Conservation (phyloP, 1,284 basidiomycete species). For the Fomitopsis betulina region DNA sequence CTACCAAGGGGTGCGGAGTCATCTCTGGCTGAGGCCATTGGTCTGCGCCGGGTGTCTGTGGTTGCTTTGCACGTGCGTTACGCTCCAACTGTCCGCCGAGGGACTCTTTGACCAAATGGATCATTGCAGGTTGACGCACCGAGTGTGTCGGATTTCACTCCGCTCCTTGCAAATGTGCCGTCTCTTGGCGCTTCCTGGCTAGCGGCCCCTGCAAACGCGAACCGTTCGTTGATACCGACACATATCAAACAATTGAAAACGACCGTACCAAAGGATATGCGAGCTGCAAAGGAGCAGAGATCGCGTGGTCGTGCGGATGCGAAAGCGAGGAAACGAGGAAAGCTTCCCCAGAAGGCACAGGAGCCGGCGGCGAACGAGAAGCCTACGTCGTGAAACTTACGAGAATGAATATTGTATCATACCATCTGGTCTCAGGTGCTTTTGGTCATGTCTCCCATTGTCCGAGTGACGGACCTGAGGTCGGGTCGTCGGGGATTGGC, state of each 20-base stretch:
- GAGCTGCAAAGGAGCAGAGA: slow-evolving; percentile 61
- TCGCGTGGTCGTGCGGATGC: slow-evolving; percentile 50
- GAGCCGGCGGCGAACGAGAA: not conserved
- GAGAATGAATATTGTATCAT: no score
- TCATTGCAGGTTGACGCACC: slow-evolving; percentile 34
- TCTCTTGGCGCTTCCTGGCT: slow-evolving; percentile 64
- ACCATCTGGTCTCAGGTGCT: no score
- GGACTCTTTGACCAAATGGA: not conserved
- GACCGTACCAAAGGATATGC: slow-evolving; percentile 76
- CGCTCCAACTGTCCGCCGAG: not conserved
- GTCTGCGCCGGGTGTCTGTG: slow-evolving; percentile 66
- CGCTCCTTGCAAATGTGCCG: slow-evolving; percentile 45
- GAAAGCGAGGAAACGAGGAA: slow-evolving; percentile 37
- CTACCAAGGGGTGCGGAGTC: slow-evolving; percentile 70
- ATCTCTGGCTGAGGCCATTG: slow-evolving; percentile 57
- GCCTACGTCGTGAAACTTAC: no score
- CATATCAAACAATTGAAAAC: slow-evolving; percentile 87
- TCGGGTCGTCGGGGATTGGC: no score
- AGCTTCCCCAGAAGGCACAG: slow-evolving; percentile 8
- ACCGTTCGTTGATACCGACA: slow-evolving; percentile 53
- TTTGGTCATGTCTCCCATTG: no score
- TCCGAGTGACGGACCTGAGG: no score
- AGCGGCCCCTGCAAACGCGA: slow-evolving; percentile 16
- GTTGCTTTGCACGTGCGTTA: slow-evolving; percentile 56
- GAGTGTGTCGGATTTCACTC: slow-evolving; percentile 31